Evolutionary conservation across 2,329 filamentous ascomycete genomes (phyloP).

Genomic region (Claviceps digitariae): DNA sequence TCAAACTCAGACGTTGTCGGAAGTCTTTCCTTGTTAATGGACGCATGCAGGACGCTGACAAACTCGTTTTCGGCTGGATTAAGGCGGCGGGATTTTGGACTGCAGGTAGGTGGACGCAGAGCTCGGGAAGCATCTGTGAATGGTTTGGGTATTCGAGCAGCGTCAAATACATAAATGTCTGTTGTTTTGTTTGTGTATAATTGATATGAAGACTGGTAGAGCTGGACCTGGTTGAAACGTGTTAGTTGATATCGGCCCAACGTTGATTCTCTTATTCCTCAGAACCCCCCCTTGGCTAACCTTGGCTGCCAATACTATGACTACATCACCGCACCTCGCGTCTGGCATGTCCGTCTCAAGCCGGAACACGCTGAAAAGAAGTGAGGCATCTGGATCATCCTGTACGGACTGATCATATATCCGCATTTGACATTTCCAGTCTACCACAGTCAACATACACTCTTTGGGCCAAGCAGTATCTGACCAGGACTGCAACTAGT

Average conservation of each 20-base stretch:
- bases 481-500: neutral
- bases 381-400: slow-evolving; percentile 20
- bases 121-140: slow-evolving; percentile 24
- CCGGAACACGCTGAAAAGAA: slow-evolving; percentile 49
- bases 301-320: slow-evolving; percentile 38
- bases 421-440: slow-evolving; percentile 46
- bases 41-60: slow-evolving; percentile 34
- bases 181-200: slow-evolving; percentile 31
- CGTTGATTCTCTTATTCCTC: neutral
- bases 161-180: slow-evolving; percentile 30
- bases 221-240: slow-evolving; percentile 25
- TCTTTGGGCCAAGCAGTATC: neutral
- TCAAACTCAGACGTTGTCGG: slow-evolving; percentile 32
- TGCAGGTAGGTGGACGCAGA: slow-evolving; percentile 9
- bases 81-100: slow-evolving; percentile 11
- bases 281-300: slow-evolving; percentile 21
- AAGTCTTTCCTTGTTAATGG: slow-evolving; percentile 28
- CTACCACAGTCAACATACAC: slow-evolving; percentile 20
- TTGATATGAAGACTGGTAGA: slow-evolving; percentile 20
- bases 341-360: slow-evolving; percentile 33
- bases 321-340: slow-evolving; percentile 26
- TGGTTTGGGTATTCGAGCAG: slow-evolving; percentile 17
- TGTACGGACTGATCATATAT: slow-evolving; percentile 46
- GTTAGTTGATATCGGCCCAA: slow-evolving; percentile 1
- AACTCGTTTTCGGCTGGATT: slow-evolving; percentile 24